Percentiles rank a stretch among this genome's conserved stretches.
Conservation (phyloP, 805 yeast genomes). For the Monosporozyma siamensis region DNA sequence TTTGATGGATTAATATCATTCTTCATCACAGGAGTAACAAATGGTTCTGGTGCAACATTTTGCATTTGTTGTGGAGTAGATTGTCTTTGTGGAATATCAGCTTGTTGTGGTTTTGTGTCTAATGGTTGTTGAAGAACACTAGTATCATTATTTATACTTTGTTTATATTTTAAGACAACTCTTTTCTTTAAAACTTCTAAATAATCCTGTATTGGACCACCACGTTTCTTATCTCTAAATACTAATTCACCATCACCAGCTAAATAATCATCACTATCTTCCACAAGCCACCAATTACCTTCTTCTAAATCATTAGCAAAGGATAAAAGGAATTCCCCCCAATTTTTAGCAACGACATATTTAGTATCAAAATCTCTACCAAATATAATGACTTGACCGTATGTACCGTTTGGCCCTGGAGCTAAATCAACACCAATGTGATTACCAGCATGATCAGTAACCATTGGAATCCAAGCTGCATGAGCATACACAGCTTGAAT, state of each 20-base stretch:
- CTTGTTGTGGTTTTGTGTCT: neutral
- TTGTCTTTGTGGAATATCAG: neutral
- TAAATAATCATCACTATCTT: constrained; percentile 54
- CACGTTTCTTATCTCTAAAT: constrained; percentile 50
- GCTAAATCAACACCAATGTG: constrained; percentile 84
- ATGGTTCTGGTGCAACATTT: constrained; percentile 1
- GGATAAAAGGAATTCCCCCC: constrained; percentile 78
- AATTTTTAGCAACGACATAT: constrained; percentile 73
- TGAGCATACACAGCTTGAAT: constrained; percentile 77
- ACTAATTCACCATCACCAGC: constrained; percentile 68
- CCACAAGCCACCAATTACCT: constrained; percentile 69
- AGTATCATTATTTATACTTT: neutral
- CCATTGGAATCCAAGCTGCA: constrained; percentile 83
- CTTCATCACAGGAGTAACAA: neutral
- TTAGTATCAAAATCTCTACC: constrained; percentile 93
- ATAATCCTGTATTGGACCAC: constrained; percentile 38
- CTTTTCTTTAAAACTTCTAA: constrained; percentile 33
- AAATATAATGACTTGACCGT: constrained; percentile 88
- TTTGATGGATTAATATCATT: neutral
- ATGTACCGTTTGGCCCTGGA: constrained; percentile 66
- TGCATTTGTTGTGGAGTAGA: neutral
- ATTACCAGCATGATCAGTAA: constrained; percentile 84
- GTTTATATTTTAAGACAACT: constrained; percentile 15
- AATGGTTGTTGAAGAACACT: neutral
- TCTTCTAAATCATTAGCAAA: constrained; percentile 82